phyloP scores from a whole-genome alignment of 1,284 basidiomycete genomes.

The Heterobasidion occidentale region DNA sequence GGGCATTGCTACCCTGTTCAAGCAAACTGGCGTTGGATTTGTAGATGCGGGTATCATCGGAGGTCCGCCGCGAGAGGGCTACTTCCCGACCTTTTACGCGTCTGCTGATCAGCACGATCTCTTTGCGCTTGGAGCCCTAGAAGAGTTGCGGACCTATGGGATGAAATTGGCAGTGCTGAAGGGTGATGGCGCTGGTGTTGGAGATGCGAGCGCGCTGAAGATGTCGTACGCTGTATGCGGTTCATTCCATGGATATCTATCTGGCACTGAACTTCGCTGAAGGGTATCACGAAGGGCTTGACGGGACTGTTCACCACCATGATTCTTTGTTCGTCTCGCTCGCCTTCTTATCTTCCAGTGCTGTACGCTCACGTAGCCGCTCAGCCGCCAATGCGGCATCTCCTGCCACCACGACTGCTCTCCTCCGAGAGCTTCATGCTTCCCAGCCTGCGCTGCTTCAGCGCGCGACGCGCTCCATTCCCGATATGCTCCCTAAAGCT shows the following conservation, averaged over 20 bases:
- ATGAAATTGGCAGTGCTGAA: slow-evolving; percentile 36
- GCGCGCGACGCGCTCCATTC: slow-evolving; percentile 30
- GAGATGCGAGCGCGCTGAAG: slow-evolving; percentile 55
- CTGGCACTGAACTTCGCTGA: neutral
- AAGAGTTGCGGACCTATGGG: slow-evolving; percentile 31
- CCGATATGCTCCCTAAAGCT: slow-evolving; percentile 48
- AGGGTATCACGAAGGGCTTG: slow-evolving; percentile 52
- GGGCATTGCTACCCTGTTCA: slow-evolving; percentile 37
- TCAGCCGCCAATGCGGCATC: slow-evolving; percentile 48
- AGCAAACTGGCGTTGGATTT: slow-evolving; percentile 31
- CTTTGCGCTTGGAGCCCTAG: slow-evolving; percentile 34
- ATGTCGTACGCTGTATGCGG: slow-evolving; percentile 53
- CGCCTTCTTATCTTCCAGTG: neutral
- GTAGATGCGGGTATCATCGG: slow-evolving; percentile 56
- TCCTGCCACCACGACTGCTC: slow-evolving; percentile 47
- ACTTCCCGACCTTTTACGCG: slow-evolving; percentile 49
- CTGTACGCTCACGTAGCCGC: neutral
- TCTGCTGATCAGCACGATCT: slow-evolving; percentile 30
- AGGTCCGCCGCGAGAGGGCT: slow-evolving; percentile 38
- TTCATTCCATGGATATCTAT: neutral
- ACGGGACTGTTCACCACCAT: slow-evolving; percentile 48
- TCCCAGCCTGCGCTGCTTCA: slow-evolving; percentile 39
- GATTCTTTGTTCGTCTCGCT: slow-evolving; percentile 34
- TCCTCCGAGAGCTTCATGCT: slow-evolving; percentile 36
- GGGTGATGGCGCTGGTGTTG: slow-evolving; percentile 39